A percentile compares a stretch with the other conserved stretches of the same genome.
Evolutionary conservation across 352 stramenopile genomes (phyloP).

Genomic region (Elongisporangium undulatum): DNA sequence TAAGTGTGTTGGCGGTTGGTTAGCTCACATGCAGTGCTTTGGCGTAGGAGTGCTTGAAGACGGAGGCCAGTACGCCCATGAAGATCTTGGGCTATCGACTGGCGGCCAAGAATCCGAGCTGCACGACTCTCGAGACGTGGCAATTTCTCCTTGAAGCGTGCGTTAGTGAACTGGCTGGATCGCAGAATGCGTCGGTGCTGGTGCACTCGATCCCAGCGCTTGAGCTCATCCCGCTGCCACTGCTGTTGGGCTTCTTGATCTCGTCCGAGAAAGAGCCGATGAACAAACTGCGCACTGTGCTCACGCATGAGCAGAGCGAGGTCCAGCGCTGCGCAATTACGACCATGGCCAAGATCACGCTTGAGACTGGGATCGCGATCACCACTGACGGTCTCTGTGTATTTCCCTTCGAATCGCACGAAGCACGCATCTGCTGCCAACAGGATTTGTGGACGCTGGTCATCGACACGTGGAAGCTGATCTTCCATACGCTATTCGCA

Average conservation of each 20-base stretch:
- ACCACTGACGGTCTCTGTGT: conserved; percentile 51
- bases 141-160: conserved; percentile 54
- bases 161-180: conserved; percentile 62
- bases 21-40: neutral
- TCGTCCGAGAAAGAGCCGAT: conserved; percentile 66
- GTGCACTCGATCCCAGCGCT: conserved; percentile 48
- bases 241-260: conserved; percentile 62
- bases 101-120: conserved; percentile 39
- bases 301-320: conserved; percentile 63
- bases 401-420: conserved; percentile 83
- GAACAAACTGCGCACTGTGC: conserved; percentile 65
- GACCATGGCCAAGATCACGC: conserved; percentile 45
- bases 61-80: conserved; percentile 46
- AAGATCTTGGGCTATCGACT: conserved; percentile 77
- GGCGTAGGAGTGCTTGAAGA: conserved; percentile 56
- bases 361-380: conserved; percentile 45
- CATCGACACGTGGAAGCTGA: conserved; percentile 77
- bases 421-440: conserved; percentile 73
- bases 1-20: too few species aligned
- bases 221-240: conserved; percentile 43
- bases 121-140: conserved; percentile 58
- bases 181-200: conserved; percentile 51
- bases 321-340: conserved; percentile 57
- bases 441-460: conserved; percentile 77
- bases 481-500: conserved; percentile 52